Evolutionary conservation across 208 protist genomes (phyloP).

Genomic region (Kentomonas sorsogonicus): DNA sequence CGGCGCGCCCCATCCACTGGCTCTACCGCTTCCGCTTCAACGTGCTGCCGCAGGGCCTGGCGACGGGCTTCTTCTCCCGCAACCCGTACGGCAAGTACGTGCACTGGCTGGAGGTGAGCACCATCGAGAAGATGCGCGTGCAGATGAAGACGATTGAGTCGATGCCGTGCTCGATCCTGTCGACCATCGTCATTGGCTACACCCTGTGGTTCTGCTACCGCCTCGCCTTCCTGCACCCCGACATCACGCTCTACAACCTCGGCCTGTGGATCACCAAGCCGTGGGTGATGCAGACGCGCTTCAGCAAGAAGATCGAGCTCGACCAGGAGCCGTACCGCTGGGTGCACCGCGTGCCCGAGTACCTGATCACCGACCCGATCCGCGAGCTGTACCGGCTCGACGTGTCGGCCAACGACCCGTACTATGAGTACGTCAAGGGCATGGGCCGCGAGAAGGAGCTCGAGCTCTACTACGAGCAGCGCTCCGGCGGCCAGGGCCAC

Average conservation of each 20-base stretch:
- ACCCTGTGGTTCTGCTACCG: constrained; percentile 67
- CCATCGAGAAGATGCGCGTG: constrained; percentile 75
- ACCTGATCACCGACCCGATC: constrained; percentile 47
- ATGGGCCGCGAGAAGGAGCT: constrained; percentile 74
- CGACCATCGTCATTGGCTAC: constrained; percentile 41
- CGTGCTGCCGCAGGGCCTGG: constrained; percentile 52
- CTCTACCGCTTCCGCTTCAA: constrained; percentile 87
- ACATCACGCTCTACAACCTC: constrained; percentile 85
- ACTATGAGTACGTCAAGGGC: constrained; percentile 68
- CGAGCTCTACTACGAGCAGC: constrained; percentile 30
- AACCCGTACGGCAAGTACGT: constrained; percentile 80
- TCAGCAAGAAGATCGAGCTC: constrained; percentile 82
- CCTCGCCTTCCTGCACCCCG: constrained; percentile 73
- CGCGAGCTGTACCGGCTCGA: constrained; percentile 64
- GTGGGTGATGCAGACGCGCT: constrained; percentile 79
- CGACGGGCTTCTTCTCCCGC: constrained; percentile 69
- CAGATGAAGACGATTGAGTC: constrained; percentile 53
- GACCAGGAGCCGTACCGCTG: constrained; percentile 77
- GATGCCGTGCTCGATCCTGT: constrained; percentile 44
- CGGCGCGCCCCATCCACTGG: constrained; percentile 62
- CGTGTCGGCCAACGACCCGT: constrained; percentile 71
- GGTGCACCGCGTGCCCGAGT: constrained; percentile 76
- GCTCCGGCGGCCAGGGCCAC: constrained; percentile 35
- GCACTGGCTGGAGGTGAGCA: constrained; percentile 87
- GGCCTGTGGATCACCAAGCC: constrained; percentile 72